Percentiles rank a stretch among this genome's conserved stretches.
Conservation (phyloP, 805 yeast species). For the Isabelozyma pseudorhagii region DNA sequence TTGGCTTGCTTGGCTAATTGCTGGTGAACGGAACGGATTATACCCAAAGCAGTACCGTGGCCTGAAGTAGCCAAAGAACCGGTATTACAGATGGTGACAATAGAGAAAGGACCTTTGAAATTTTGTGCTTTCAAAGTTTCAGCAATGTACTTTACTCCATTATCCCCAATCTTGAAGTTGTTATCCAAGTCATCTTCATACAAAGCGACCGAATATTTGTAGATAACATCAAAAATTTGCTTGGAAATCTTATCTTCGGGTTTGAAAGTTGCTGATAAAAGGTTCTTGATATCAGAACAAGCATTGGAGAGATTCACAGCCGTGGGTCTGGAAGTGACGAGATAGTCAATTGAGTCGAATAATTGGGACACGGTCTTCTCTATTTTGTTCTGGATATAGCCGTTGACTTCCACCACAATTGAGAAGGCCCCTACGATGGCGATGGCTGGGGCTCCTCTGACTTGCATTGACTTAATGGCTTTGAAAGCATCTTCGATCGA, state of each 20-base stretch:
- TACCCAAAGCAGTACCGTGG: slow-evolving; percentile 95
- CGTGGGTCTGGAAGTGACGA: slow-evolving; percentile 84
- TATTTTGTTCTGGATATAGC: slow-evolving; percentile 12
- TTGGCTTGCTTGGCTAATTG: slow-evolving; percentile 29
- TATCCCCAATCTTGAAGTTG: slow-evolving; percentile 72
- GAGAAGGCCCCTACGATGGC: slow-evolving; percentile 92
- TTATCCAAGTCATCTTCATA: slow-evolving; percentile 76
- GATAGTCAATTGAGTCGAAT: slow-evolving; percentile 51
- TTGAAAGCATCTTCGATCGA: slow-evolving; percentile 72
- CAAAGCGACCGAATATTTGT: slow-evolving; percentile 49
- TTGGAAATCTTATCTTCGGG: slow-evolving; percentile 22
- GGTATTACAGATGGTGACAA: slow-evolving; percentile 91
- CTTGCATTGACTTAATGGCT: slow-evolving; percentile 89
- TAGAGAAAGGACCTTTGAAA: slow-evolving; percentile 67
- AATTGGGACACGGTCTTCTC: slow-evolving; percentile 31
- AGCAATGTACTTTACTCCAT: slow-evolving; percentile 71
- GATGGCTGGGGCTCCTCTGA: slow-evolving; percentile 98
- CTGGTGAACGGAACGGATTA: slow-evolving; percentile 68
- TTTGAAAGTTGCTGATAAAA: slow-evolving; percentile 15
- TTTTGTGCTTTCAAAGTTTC: slow-evolving; percentile 43
- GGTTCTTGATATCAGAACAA: slow-evolving; percentile 45
- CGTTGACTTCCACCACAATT: slow-evolving; percentile 64
- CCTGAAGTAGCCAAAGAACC: slow-evolving; percentile 98
- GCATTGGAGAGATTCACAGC: slow-evolving; percentile 91
- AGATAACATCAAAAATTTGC: slow-evolving; percentile 28